Conservation (phyloP, 192 early-diverging fungal genomes). For the Backusella macrospora region DNA sequence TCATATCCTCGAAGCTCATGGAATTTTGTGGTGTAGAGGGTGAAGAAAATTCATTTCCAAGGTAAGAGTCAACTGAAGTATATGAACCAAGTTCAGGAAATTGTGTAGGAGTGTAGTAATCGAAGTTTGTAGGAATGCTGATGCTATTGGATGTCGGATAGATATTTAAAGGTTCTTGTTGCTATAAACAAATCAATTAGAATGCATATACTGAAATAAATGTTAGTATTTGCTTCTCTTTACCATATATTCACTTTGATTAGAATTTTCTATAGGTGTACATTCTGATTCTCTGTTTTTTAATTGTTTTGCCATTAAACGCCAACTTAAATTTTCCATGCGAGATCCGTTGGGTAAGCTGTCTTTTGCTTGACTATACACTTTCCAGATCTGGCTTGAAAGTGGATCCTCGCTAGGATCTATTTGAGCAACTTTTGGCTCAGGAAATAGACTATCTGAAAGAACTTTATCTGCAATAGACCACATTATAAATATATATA, state of each 20-base stretch:
- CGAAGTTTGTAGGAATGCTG: neutral
- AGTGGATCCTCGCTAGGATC: slow-evolving; percentile 46
- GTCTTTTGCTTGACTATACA: slow-evolving; percentile 79
- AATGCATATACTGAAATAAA: neutral
- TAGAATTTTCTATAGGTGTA: neutral
- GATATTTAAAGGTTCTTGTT: neutral
- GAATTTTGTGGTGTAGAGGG: slow-evolving; percentile 14
- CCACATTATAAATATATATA: neutral
- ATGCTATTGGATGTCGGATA: neutral
- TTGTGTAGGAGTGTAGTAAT: neutral
- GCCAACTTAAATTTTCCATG: slow-evolving; percentile 82
- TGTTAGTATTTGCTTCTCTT: neutral
- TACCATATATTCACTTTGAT: neutral
- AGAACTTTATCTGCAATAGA: slow-evolving; percentile 25
- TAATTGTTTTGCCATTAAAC: slow-evolving; percentile 73
- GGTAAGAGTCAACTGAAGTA: slow-evolving; percentile 1
- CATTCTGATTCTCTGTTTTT: slow-evolving; percentile 36
- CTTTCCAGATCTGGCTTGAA: slow-evolving; percentile 67
- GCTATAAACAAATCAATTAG: neutral
- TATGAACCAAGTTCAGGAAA: slow-evolving; percentile 9
- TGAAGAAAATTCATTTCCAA: neutral
- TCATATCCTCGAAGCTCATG: slow-evolving; percentile 38
- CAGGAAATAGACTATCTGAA: slow-evolving; percentile 14
- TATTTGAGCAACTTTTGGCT: neutral
- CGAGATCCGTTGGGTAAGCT: slow-evolving; percentile 73